Evolutionary conservation across 108 stramenopile species (phyloP).

Genomic region (Aurantiochytrium sp.): DNA sequence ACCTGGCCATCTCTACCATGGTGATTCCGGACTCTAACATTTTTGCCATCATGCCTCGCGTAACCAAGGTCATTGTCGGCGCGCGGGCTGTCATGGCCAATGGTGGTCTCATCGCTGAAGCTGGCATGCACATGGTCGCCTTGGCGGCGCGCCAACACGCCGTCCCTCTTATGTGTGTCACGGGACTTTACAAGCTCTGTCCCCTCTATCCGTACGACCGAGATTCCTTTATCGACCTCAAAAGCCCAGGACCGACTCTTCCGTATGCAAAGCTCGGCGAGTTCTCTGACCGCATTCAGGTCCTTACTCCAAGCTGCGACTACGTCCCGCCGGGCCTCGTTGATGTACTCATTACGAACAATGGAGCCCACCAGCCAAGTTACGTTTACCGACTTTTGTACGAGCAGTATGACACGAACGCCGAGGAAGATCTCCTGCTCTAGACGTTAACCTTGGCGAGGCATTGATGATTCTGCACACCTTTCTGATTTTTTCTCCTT

Average conservation of each 20-base stretch:
- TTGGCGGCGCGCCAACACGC: conserved; percentile 82
- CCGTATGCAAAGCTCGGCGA: conserved; percentile 59
- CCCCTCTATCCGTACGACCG: conserved; percentile 96
- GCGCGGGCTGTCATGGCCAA: conserved; percentile 93
- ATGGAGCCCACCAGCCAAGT: conserved; percentile 86
- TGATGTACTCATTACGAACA: conserved; percentile 83
- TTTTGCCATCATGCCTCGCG: conserved; percentile 76
- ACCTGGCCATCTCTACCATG: conserved; percentile 58
- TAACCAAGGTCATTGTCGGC: conserved; percentile 84
- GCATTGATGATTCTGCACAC: no score
- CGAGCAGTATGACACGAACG: conserved; percentile 86
- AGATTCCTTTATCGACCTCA: conserved; percentile 77
- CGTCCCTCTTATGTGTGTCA: conserved; percentile 83
- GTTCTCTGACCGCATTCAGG: conserved; percentile 37
- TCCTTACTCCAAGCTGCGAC: conserved; percentile 85
- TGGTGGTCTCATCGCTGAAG: conserved; percentile 81
- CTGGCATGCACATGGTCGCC: conserved; percentile 78
- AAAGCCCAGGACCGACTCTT: conserved; percentile 60
- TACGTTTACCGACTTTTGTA: conserved; percentile 86
- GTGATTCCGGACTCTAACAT: conserved; percentile 67
- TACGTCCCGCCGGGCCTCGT: conserved; percentile 86
- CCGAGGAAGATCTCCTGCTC: conserved; percentile 68
- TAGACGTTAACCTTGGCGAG: not conserved
- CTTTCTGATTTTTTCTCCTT: no score
- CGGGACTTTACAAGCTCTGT: conserved; percentile 90